A percentile compares a stretch with the other conserved stretches of the same genome.
Evolutionary conservation across 768 basidiomycete species (phyloP).

Genomic region (Psilocybe sp.): DNA sequence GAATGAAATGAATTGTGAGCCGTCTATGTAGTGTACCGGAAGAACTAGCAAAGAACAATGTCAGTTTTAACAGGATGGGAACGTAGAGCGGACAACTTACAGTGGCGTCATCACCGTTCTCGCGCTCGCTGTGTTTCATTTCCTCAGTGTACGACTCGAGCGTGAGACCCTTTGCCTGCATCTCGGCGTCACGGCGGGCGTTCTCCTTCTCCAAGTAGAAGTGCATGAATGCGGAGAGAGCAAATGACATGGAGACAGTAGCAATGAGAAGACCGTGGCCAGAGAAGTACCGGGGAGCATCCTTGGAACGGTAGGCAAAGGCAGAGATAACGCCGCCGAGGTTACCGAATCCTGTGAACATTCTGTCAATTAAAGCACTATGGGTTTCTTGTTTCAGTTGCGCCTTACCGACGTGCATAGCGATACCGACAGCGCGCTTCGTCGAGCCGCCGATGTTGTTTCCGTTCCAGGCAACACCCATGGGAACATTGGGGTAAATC

Average conservation of each 20-base stretch:
- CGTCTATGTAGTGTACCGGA: constrained; percentile 26
- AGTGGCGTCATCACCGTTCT: constrained; percentile 27
- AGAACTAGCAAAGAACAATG: constrained; percentile 19
- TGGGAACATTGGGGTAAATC: constrained; percentile 29
- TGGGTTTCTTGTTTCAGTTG: neutral
- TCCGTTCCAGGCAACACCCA: constrained; percentile 31
- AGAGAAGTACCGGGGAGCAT: constrained; percentile 26
- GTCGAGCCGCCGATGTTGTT: constrained; percentile 32
- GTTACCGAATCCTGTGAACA: constrained; percentile 24
- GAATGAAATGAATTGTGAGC: neutral
- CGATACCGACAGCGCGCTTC: constrained; percentile 31
- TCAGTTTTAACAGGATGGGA: neutral
- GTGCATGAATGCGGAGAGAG: constrained; percentile 24
- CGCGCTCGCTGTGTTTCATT: constrained; percentile 25
- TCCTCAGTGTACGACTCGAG: constrained; percentile 26
- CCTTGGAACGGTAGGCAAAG: constrained; percentile 24
- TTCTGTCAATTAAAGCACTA: neutral
- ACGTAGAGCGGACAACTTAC: constrained; percentile 15
- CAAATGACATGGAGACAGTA: constrained; percentile 24
- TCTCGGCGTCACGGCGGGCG: constrained; percentile 20
- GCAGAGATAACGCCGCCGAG: constrained; percentile 29
- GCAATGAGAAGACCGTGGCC: constrained; percentile 30
- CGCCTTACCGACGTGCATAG: constrained; percentile 29
- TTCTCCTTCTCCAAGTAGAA: constrained; percentile 25
- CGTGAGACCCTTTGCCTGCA: constrained; percentile 20